Conservation (phyloP, 2,329 filamentous ascomycete genomes). For the Endothia cerciana region DNA sequence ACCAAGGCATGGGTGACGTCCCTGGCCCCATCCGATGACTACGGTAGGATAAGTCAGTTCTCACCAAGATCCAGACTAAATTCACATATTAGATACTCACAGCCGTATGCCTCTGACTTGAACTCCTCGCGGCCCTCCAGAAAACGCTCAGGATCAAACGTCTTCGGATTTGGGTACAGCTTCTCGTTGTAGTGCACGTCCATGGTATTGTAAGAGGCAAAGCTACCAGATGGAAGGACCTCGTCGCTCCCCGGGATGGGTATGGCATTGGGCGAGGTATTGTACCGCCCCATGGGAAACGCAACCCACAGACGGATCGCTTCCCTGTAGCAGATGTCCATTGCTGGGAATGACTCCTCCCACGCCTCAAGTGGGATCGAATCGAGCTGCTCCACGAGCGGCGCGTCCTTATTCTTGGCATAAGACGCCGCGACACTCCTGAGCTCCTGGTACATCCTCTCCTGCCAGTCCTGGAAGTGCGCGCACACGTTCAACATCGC, state of each 20-base stretch:
- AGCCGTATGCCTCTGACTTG: slow-evolving; percentile 10
- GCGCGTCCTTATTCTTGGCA: slow-evolving; percentile 3
- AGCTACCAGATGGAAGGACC: slow-evolving; percentile 33
- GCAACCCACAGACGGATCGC: slow-evolving; percentile 30
- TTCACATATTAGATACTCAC: slow-evolving; percentile 27
- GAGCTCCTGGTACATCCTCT: not conserved
- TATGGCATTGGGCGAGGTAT: not conserved
- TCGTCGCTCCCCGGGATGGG: slow-evolving; percentile 23
- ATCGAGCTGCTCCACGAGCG: slow-evolving; percentile 27
- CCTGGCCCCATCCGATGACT: slow-evolving; percentile 30
- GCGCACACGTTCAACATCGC: slow-evolving; percentile 2
- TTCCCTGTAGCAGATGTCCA: slow-evolving; percentile 30
- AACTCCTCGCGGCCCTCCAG: slow-evolving; percentile 21
- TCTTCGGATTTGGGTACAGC: slow-evolving; percentile 31
- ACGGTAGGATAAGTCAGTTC: slow-evolving; percentile 8
- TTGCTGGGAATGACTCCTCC: slow-evolving; percentile 27
- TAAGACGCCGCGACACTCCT: not conserved
- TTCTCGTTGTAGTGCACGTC: slow-evolving; percentile 33
- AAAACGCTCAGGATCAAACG: slow-evolving; percentile 32
- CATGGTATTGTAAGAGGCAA: slow-evolving; percentile 33
- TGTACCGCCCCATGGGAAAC: slow-evolving; percentile 17
- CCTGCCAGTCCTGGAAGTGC: slow-evolving; percentile 3
- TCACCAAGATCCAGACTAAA: not conserved
- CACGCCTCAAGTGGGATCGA: slow-evolving; percentile 26
- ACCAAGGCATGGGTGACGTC: slow-evolving; percentile 29